Conservation (phyloP, 2,329 filamentous ascomycete genomes). For the Sporothrix pallida region DNA sequence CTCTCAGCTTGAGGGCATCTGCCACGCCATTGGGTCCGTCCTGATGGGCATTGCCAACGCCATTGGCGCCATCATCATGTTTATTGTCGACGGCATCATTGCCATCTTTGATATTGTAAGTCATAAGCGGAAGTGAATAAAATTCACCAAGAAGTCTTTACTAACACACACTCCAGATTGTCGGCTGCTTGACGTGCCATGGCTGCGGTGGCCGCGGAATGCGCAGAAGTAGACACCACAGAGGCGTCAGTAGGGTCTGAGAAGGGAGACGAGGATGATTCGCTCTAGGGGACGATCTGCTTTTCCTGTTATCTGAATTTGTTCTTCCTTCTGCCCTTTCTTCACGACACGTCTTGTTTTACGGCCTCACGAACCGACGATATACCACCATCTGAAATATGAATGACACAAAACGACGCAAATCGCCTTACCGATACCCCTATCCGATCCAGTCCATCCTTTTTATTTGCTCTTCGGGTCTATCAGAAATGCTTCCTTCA, state of each 20-base stretch:
- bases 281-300: not conserved
- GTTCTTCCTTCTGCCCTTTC: conserved; percentile 27
- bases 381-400: not conserved
- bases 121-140: not conserved
- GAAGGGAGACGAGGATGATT: conserved; percentile 23
- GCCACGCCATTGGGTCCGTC: conserved; percentile 68
- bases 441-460: not conserved
- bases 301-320: not conserved
- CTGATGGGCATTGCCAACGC: conserved; percentile 73
- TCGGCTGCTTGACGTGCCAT: conserved; percentile 68
- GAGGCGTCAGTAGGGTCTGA: conserved; percentile 22
- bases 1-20: conserved; percentile 55
- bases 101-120: conserved; percentile 62
- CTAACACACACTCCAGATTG: conserved; percentile 49
- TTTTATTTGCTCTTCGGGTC: not conserved
- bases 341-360: conserved; percentile 6
- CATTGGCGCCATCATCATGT: conserved; percentile 67
- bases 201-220: conserved; percentile 46
- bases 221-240: conserved; percentile 30
- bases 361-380: not conserved
- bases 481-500: not conserved
- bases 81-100: conserved; percentile 71
- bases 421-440: conserved; percentile 18
- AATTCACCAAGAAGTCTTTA: not conserved
- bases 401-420: not conserved